These are phyloP conservation scores for Tulasnella sp. DNA, from an alignment of 768 basidiomycete species.

Conservation along the genomic window DNA sequence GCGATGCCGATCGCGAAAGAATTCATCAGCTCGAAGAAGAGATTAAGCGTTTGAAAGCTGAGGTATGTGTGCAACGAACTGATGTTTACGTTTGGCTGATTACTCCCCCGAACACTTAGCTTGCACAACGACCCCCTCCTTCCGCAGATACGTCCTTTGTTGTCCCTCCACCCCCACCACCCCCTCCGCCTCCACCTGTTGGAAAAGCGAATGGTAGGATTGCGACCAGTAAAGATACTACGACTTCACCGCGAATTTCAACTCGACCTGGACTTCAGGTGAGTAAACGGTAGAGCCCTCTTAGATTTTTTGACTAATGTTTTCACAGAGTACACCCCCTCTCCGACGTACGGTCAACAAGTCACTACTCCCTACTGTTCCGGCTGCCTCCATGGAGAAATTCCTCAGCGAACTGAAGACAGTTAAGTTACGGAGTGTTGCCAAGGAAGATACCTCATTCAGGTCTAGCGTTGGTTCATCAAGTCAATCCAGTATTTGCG, in stretches of 20 bases:
- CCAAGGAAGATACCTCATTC: not conserved
- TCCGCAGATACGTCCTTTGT: not conserved
- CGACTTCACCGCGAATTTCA: not conserved
- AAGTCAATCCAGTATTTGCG: not conserved
- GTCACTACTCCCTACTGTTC: conserved; percentile 3
- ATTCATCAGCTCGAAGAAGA: conserved; percentile 9
- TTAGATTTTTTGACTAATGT: not conserved
- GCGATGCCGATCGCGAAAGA: not conserved
- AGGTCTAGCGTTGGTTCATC: not conserved
- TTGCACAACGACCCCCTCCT: not conserved
- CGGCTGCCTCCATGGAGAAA: conserved; percentile 9
- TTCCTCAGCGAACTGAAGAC: conserved; percentile 12
- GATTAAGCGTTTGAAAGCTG: conserved; percentile 5
- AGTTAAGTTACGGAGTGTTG: conserved; percentile 2
- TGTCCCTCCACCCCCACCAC: conserved; percentile 5
- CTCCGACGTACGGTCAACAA: not conserved
- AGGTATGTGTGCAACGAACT: not conserved
- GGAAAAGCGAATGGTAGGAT: conserved; percentile 10
- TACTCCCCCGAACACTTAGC: not conserved
- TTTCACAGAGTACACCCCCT: not conserved
- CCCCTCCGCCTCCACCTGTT: conserved; percentile 7
- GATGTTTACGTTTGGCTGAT: not conserved
- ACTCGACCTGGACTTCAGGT: not conserved
- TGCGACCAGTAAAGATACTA: conserved; percentile 6
- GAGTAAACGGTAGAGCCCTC: not conserved